These are phyloP conservation scores for Solanum pinnatisectum DNA, from an alignment of 257 asterid genomes.

Conservation along the genomic window DNA sequence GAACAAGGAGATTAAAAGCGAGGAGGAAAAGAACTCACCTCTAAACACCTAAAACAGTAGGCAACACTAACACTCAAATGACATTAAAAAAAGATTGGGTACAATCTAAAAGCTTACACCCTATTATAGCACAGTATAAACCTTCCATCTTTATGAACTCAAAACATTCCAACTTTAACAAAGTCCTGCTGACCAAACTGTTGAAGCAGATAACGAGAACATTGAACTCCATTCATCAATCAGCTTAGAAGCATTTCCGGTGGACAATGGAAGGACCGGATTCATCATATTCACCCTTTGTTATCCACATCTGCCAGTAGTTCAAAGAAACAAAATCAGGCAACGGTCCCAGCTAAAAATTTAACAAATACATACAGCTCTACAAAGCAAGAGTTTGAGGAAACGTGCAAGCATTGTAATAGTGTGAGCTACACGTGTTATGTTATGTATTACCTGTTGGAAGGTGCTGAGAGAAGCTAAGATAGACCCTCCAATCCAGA, in stretches of 20 bases:
- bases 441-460: constrained; percentile 15
- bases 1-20: neutral
- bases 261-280: constrained; percentile 11
- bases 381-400: neutral
- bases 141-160: neutral
- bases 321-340: neutral
- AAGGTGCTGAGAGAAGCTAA: constrained; percentile 26
- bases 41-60: neutral
- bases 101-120: neutral
- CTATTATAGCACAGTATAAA: neutral
- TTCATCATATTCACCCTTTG: constrained; percentile 12
- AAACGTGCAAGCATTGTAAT: neutral
- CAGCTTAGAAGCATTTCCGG: constrained; percentile 7
- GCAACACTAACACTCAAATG: neutral
- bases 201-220: neutral
- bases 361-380: constrained; percentile 5
- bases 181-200: neutral
- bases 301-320: constrained; percentile 7
- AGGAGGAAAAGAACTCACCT: neutral
- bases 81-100: neutral
- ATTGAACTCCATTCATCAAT: neutral
- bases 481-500: constrained; percentile 34
- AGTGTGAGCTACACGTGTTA: neutral
- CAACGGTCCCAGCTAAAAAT: neutral
- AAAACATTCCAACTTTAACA: neutral